Evolutionary conservation across 2,329 filamentous ascomycete genomes (phyloP).

Genomic region (Trichoderma sp.): DNA sequence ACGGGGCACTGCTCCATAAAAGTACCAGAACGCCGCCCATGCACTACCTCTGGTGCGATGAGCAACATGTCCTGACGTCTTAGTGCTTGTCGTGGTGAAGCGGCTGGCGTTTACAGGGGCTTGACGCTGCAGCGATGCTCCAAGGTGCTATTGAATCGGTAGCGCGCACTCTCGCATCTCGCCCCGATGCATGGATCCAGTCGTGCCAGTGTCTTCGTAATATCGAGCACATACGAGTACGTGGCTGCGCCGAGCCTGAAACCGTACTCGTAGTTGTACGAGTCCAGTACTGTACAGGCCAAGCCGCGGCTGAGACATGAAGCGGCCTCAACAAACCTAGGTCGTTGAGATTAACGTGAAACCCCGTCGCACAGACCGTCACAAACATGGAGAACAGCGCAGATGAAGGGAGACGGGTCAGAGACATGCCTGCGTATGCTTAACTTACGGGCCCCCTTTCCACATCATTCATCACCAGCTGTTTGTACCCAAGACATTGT

Average conservation of each 20-base stretch:
- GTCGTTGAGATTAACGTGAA: constrained; percentile 26
- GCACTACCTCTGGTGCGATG: background rate
- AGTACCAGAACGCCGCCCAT: constrained; percentile 7
- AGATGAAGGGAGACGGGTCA: constrained; percentile 24
- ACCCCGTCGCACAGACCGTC: constrained; percentile 12
- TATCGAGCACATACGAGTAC: constrained; percentile 11
- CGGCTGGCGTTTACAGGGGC: constrained; percentile 23
- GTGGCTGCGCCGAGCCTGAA: constrained; percentile 16
- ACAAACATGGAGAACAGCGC: background rate
- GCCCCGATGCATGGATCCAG: background rate
- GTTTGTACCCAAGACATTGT: constrained; percentile 20
- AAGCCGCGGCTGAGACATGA: constrained; percentile 21
- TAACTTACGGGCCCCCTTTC: constrained; percentile 23
- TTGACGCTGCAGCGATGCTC: background rate
- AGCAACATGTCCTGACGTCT: constrained; percentile 12
- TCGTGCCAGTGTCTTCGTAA: background rate
- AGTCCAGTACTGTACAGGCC: constrained; percentile 11
- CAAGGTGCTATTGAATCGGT: background rate
- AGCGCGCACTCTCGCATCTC: constrained; percentile 1
- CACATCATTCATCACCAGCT: background rate
- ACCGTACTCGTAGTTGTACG: constrained; percentile 9
- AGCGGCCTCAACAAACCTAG: constrained; percentile 21
- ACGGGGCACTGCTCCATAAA: background rate
- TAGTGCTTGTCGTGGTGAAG: constrained; percentile 19
- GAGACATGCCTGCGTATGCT: constrained; percentile 28